Evolutionary conservation across 495 filamentous ascomycete species (phyloP), one percentile per base, ranked within the genome.

Genomic region (Emericellopsis terricola): DNA sequence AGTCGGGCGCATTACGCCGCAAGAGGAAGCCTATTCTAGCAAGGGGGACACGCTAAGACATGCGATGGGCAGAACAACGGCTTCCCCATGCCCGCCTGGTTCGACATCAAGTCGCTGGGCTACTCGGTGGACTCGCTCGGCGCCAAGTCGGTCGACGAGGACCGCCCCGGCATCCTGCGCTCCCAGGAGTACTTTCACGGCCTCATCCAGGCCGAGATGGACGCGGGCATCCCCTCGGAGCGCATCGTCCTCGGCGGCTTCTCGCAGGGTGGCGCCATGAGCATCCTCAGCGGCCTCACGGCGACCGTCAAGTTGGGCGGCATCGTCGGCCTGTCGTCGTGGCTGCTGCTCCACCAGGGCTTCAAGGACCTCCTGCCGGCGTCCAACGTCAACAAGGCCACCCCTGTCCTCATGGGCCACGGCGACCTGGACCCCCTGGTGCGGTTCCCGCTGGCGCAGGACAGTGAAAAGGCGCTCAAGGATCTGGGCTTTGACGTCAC

Each of bases 71-170:
- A 38, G 36, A 38, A 38, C 16, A 6, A 67, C 26, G 80, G 81
- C 29, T 78, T 81, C 76, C 46, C 49, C 4, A 82, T 89, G 78
- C 80, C 81, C 9, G 78, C 74, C 15, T 89, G 83, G 83, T 86
- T 81, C 49, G 79, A 89, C 43, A 76, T 89, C 41, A 27, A 26
- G 17, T 26, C 33, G 20, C 33, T 35, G 6, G 33, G 33, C 15
- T 3, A 19, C 15, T 8, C 33, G 2, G 14, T n/a, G 3, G n/a
- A 15, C 15, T 24, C 20, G 5, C 33, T 35, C 10, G 21, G 15
- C 7, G 19, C 7, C 8, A 26, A 11, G 8, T 24, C 19, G 2
- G 13, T 14, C 21, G 16, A 46, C 13, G 71, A 80, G 48, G 84
- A 93, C 41, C 81, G 91, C 47, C 42, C 59, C 5, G 83, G 85